Base-by-base conservation (phyloP, 768 basidiomycete species). In the Peribolospora kevripleyi region DNA sequence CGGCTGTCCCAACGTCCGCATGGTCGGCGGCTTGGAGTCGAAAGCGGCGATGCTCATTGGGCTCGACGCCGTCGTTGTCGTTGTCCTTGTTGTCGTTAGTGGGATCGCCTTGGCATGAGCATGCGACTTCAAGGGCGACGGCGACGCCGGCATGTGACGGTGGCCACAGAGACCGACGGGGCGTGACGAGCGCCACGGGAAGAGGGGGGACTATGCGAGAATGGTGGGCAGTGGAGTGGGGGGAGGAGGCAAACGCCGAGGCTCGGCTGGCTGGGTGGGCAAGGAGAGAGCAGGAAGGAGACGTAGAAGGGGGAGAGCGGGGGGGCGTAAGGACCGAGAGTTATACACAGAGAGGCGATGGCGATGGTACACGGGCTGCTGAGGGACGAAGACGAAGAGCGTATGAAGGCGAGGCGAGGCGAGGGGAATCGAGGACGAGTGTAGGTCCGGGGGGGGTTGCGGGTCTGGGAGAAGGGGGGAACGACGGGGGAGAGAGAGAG, bases 21-120 rank as follows among this genome's bases (percentile, higher is more conserved):
- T 25, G 25, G 25, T 25, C 25, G 25, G 25, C 25, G 25, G 25
- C 25, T 25, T 25, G 25, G 25, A 25, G 25, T 25, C 25, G 25
- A 25, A 63, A 65, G 5, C 58, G 58, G 45, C 58, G 54, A 51
- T 61, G 63, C 42, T 54, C 51, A 51, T 58, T 63, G 5, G 62
- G 62, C 40, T 50, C 46, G 11, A 57, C 54, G 6, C 46, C 9
- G 46, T 46, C 14, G 9, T 46, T 14, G 9, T 9, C 46, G 46
- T 9, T 46, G 9, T 9, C 46, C 9, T 14, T 46, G 14, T 9
- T 46, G 46, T 14, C 46, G 46, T 46, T 46, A 9, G 46, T 9
- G 14, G 9, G 9, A 9, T 9, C 9, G 14, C 14, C 9, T 46
- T 46, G 46, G 46, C 14, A 9, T 46, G 46, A 14, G 9, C 14